These are phyloP conservation scores for Hymenoscyphus linearis DNA, from an alignment of 2,329 filamentous ascomycete genomes.

Conservation along the genomic window DNA sequence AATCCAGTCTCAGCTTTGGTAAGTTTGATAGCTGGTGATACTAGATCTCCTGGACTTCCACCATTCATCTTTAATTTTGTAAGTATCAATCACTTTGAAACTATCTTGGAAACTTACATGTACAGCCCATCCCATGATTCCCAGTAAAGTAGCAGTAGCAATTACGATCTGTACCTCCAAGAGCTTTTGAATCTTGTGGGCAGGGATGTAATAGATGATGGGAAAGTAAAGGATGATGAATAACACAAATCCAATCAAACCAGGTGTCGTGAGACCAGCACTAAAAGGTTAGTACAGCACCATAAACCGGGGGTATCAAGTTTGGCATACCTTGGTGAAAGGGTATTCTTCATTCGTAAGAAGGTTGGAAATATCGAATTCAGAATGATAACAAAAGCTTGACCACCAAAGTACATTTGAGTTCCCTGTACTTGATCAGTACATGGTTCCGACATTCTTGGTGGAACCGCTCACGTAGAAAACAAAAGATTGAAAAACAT, in stretches of 20 bases:
- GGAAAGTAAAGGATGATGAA: conserved; percentile 14
- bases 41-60: conserved; percentile 10
- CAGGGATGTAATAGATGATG: conserved; percentile 10
- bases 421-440: conserved; percentile 9
- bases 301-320: background rate
- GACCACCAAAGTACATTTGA: conserved; percentile 21
- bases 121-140: conserved; percentile 13
- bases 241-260: conserved; percentile 11
- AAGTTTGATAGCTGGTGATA: conserved; percentile 7
- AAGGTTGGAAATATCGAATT: conserved; percentile 17
- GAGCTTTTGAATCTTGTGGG: conserved; percentile 12
- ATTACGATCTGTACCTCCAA: conserved; percentile 8
- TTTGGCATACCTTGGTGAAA: conserved; percentile 12
- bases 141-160: conserved; percentile 7
- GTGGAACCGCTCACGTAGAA: conserved; percentile 5
- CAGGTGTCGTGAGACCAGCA: conserved; percentile 15
- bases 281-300: background rate
- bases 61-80: conserved; percentile 1
- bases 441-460: background rate
- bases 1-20: conserved; percentile 11
- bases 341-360: conserved; percentile 16
- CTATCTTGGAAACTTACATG: background rate
- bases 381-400: conserved; percentile 15
- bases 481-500: conserved; percentile 26
- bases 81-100: background rate